Conservation (phyloP, 1,284 basidiomycete species). For the Cryptococcus sp. region DNA sequence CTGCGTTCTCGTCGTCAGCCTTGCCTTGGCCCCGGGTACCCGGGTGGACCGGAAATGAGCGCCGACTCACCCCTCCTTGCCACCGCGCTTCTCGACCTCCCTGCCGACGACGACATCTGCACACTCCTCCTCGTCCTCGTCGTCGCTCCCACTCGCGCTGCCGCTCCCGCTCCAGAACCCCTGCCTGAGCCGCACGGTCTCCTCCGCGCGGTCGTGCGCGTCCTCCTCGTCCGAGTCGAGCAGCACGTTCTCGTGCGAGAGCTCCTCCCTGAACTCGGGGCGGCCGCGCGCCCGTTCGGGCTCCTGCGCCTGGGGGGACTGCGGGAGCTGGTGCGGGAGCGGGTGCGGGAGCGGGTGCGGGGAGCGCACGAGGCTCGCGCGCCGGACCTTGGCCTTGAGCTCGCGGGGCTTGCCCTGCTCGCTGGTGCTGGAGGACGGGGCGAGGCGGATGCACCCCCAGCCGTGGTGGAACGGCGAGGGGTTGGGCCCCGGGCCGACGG, state of each 20-base stretch:
- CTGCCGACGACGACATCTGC: slow-evolving; percentile 36
- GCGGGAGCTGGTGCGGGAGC: too few species aligned
- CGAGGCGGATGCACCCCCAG: slow-evolving; percentile 46
- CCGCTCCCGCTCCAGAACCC: slow-evolving; percentile 8
- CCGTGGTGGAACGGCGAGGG: slow-evolving; percentile 16
- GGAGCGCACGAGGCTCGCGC: slow-evolving; percentile 27
- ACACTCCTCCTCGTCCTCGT: slow-evolving; percentile 39
- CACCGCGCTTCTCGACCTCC: slow-evolving; percentile 33
- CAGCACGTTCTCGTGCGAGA: slow-evolving; percentile 9
- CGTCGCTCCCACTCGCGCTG: slow-evolving; percentile 22
- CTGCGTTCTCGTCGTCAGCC: slow-evolving; percentile 15
- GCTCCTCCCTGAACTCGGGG: background rate
- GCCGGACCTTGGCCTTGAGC: slow-evolving; percentile 21
- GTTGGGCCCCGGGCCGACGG: slow-evolving; percentile 9
- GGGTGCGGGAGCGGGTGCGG: background rate
- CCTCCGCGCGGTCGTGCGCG: slow-evolving; percentile 17
- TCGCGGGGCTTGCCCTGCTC: slow-evolving; percentile 1
- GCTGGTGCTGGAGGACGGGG: slow-evolving; percentile 18
- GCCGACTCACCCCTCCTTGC: slow-evolving; percentile 41
- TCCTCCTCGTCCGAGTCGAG: slow-evolving; percentile 27
- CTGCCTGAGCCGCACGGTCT: slow-evolving; percentile 1
- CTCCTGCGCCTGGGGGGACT: too few species aligned
- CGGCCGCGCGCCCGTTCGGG: background rate
- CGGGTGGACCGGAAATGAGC: slow-evolving; percentile 3
- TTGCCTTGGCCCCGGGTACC: background rate